Percentiles rank a stretch among this genome's conserved stretches.
Conservation (phyloP, 2,329 filamentous ascomycete species). For the Periconia sp. region DNA sequence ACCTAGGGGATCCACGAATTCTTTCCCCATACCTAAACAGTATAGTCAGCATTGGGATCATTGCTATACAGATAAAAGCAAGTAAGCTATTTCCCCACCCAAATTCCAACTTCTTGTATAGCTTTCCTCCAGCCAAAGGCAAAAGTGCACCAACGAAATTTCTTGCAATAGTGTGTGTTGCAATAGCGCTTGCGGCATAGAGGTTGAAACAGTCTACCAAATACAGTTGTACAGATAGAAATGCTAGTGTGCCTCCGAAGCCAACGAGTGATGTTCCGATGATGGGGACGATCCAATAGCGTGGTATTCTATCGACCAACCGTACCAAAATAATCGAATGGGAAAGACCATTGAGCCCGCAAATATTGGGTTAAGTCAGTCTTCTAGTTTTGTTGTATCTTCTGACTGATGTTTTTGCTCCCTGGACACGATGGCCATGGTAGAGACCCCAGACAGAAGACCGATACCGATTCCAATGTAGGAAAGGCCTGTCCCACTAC, state of each 20-base stretch:
- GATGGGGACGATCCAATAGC: slow-evolving; percentile 6
- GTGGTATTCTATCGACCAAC: slow-evolving; percentile 3
- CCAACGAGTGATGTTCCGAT: slow-evolving; percentile 4
- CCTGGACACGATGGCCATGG: no score
- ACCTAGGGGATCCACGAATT: no score
- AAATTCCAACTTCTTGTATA: slow-evolving; percentile 4
- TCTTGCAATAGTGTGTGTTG: slow-evolving; percentile 1
- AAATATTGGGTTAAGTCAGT: slow-evolving; percentile 1
- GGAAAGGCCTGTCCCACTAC: neutral
- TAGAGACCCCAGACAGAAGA: no score
- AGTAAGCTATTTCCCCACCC: slow-evolving; percentile 8
- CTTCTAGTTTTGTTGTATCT: no score
- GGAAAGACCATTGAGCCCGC: slow-evolving; percentile 2
- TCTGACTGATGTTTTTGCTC: no score
- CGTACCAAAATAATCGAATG: slow-evolving; percentile 4
- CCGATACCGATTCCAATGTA: neutral
- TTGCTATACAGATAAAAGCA: neutral
- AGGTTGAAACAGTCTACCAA: slow-evolving; percentile 4
- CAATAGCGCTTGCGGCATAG: slow-evolving; percentile 5
- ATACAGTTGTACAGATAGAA: slow-evolving; percentile 6
- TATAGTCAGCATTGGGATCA: no score
- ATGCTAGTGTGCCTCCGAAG: slow-evolving; percentile 3
- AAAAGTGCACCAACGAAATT: slow-evolving; percentile 2
- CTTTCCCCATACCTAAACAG: no score
- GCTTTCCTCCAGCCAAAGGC: slow-evolving; percentile 4